Percentiles rank a stretch among this genome's conserved stretches.
Conservation (phyloP, 2,329 filamentous ascomycete genomes). For the Talaromyces sp. region DNA sequence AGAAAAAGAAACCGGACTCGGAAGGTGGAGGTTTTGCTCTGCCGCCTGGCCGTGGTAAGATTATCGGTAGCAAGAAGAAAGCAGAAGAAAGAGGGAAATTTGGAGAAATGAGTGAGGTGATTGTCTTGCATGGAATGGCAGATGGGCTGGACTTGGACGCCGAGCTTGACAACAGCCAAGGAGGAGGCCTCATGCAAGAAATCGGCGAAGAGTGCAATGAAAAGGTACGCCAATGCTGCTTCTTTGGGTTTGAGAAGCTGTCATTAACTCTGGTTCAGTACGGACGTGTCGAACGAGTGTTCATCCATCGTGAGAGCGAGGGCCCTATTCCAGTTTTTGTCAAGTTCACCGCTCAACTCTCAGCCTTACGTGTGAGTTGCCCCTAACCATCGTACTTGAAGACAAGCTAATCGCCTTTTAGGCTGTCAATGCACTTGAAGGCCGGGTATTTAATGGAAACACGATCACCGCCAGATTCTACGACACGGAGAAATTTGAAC, state of each 20-base stretch:
- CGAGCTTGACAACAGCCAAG: conserved; percentile 64
- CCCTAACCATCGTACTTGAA: conserved; percentile 11
- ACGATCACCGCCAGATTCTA: conserved; percentile 77
- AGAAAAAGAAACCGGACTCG: conserved; percentile 70
- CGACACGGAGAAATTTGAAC: conserved; percentile 74
- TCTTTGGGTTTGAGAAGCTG: background rate
- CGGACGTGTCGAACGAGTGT: conserved; percentile 73
- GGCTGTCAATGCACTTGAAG: conserved; percentile 86
- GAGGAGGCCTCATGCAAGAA: conserved; percentile 71
- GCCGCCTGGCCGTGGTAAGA: conserved; percentile 66
- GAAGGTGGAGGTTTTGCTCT: conserved; percentile 74
- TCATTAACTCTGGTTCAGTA: conserved; percentile 50
- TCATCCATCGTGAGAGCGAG: conserved; percentile 59
- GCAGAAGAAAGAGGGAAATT: conserved; percentile 52
- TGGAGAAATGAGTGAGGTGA: conserved; percentile 71
- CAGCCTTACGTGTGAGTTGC: conserved; percentile 68
- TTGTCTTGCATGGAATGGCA: conserved; percentile 79
- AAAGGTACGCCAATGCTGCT: conserved; percentile 48
- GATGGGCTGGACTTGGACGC: conserved; percentile 72
- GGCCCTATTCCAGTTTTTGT: conserved; percentile 70
- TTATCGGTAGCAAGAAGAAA: conserved; percentile 66
- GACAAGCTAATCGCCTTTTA: conserved; percentile 28
- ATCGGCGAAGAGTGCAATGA: conserved; percentile 91
- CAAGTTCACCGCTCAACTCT: conserved; percentile 81
- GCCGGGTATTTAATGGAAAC: conserved; percentile 83